Evolutionary conservation across 1,139 yeast species (phyloP).

Genomic region (Candida tropicalis): DNA sequence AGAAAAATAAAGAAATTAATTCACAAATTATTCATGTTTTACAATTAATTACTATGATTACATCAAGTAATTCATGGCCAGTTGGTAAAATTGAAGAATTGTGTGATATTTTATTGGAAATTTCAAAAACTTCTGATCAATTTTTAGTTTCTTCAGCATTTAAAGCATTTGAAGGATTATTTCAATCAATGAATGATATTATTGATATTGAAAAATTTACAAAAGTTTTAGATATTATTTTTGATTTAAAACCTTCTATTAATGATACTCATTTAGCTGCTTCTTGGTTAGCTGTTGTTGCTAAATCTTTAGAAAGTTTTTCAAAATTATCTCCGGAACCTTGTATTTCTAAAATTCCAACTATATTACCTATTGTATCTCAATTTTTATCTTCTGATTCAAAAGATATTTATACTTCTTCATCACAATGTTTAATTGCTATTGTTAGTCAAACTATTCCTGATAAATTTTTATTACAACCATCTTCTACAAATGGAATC

Average conservation of each 20-base stretch:
- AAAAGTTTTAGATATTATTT: slow-evolving; percentile 67
- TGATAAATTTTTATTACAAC: slow-evolving; percentile 55
- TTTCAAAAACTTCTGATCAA: slow-evolving; percentile 84
- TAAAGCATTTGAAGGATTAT: slow-evolving; percentile 82
- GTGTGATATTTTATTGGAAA: slow-evolving; percentile 73
- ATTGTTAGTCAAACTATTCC: slow-evolving; percentile 67
- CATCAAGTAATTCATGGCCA: slow-evolving; percentile 85
- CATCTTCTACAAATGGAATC: slow-evolving; percentile 43
- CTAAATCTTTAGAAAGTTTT: slow-evolving; percentile 79
- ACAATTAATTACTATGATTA: slow-evolving; percentile 70
- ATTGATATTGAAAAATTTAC: slow-evolving; percentile 64
- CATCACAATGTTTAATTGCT: slow-evolving; percentile 86
- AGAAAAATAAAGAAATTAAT: slow-evolving; percentile 47
- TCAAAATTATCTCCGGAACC: slow-evolving; percentile 58
- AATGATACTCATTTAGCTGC: slow-evolving; percentile 88
- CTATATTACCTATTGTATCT: slow-evolving; percentile 57
- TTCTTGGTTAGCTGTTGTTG: slow-evolving; percentile 93
- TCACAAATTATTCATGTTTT: slow-evolving; percentile 73
- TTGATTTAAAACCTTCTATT: slow-evolving; percentile 77
- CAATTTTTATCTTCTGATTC: slow-evolving; percentile 69
- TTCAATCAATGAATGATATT: slow-evolving; percentile 70
- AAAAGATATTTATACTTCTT: slow-evolving; percentile 69
- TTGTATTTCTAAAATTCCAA: slow-evolving; percentile 60
- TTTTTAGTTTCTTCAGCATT: slow-evolving; percentile 80
- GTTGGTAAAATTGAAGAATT: slow-evolving; percentile 64